Conservation (phyloP, 768 basidiomycete genomes). For the Lentinula lateritia region DNA sequence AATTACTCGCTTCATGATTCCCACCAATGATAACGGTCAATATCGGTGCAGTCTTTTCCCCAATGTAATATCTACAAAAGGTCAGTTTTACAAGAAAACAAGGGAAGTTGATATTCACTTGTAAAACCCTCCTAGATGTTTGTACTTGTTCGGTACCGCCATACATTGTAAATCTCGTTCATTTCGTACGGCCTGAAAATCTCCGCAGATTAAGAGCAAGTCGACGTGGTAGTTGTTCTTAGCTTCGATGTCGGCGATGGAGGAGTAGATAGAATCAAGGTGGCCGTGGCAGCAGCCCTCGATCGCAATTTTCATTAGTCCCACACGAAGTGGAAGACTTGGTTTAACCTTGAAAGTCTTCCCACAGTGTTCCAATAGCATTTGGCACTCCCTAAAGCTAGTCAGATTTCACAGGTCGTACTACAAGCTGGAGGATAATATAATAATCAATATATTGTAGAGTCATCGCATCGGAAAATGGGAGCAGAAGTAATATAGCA, state of each 20-base stretch:
- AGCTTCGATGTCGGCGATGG: conserved; percentile 58
- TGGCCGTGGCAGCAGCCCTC: conserved; percentile 96
- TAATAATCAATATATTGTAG: too few relatives aligned
- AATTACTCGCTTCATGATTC: conserved; percentile 96
- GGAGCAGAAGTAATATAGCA: background rate
- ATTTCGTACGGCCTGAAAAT: conserved; percentile 92
- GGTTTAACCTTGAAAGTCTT: too few relatives aligned
- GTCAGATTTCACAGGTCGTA: too few relatives aligned
- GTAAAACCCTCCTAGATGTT: conserved; percentile 77
- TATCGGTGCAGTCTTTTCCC: conserved; percentile 68
- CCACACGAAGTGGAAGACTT: too few relatives aligned
- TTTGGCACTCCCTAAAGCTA: too few relatives aligned
- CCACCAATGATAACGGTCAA: conserved; percentile 95
- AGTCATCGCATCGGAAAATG: too few relatives aligned
- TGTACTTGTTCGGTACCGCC: conserved; percentile 89
- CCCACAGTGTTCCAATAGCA: too few relatives aligned
- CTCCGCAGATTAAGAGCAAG: conserved; percentile 88
- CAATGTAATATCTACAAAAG: too few relatives aligned
- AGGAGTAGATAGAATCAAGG: conserved; percentile 80
- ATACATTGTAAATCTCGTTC: conserved; percentile 80
- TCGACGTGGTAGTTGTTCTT: conserved; percentile 67
- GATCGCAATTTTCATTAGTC: conserved; percentile 61
- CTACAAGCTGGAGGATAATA: too few relatives aligned
- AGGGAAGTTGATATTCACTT: conserved; percentile 38
- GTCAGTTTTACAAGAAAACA: background rate